Evolutionary conservation across 2,329 filamentous ascomycete species (phyloP).

Genomic region (Cercospora citrullina): DNA sequence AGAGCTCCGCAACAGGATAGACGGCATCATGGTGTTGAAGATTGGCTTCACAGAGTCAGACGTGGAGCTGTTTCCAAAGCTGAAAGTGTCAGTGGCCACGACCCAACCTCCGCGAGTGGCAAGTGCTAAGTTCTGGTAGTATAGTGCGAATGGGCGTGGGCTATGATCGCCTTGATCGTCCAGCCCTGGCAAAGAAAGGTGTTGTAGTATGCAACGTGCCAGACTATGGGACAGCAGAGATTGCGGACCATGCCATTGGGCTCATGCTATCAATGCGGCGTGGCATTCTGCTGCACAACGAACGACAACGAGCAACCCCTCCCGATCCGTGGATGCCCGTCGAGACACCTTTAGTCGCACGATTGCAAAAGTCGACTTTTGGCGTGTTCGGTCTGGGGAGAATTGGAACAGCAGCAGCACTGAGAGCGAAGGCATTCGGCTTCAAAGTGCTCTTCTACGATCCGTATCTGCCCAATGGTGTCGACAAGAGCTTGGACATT

Average conservation of each 20-base stretch:
- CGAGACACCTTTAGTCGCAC: constrained; percentile 33
- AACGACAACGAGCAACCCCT: constrained; percentile 34
- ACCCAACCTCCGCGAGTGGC: not conserved
- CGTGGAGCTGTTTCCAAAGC: constrained; percentile 33
- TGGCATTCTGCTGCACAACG: constrained; percentile 36
- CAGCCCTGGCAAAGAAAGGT: constrained; percentile 29
- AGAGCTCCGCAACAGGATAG: constrained; percentile 30
- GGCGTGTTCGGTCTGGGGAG: constrained; percentile 36
- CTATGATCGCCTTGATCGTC: constrained; percentile 37
- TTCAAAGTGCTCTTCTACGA: constrained; percentile 39
- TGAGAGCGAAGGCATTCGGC: constrained; percentile 38
- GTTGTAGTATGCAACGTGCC: constrained; percentile 37
- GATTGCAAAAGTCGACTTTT: constrained; percentile 33
- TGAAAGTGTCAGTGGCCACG: constrained; percentile 34
- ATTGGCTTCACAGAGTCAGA: constrained; percentile 33
- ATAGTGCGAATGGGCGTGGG: constrained; percentile 39
- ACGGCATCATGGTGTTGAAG: constrained; percentile 37
- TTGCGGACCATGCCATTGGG: constrained; percentile 37
- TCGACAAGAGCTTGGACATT: constrained; percentile 35
- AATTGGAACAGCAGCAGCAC: constrained; percentile 36
- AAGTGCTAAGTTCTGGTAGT: constrained; percentile 19
- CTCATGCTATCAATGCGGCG: constrained; percentile 34
- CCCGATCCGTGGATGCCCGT: constrained; percentile 37
- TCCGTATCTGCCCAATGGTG: constrained; percentile 38
- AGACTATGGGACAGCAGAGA: constrained; percentile 39